A percentile compares a stretch with the other conserved stretches of the same genome.
phyloP scores from a whole-genome alignment of 306 rosid species.

The Macrotyloma uniflorum region DNA sequence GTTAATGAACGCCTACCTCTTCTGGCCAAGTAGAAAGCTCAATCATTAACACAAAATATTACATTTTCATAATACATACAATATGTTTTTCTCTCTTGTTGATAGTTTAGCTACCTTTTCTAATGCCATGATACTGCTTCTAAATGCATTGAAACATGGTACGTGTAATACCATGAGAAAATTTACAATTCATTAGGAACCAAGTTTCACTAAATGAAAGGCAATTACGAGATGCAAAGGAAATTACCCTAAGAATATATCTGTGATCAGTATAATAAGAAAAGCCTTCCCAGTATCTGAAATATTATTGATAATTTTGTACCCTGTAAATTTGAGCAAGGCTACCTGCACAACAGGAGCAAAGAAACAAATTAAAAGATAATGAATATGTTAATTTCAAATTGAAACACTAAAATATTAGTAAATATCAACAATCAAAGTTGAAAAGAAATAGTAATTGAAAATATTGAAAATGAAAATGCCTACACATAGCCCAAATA shows the following conservation, averaged over 20 bases:
- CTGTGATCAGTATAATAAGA: conserved; percentile 82
- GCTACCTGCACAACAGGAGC: conserved; percentile 80
- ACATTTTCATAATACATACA: not conserved
- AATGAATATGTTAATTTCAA: conserved; percentile 15
- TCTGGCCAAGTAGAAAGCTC: not conserved
- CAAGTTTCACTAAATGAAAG: conserved; percentile 9
- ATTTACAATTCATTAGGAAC: conserved; percentile 17
- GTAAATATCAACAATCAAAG: conserved; percentile 15
- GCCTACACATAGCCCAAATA: not conserved
- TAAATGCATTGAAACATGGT: conserved; percentile 14
- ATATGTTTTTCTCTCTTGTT: conserved; percentile 5
- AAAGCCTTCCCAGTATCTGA: conserved; percentile 98
- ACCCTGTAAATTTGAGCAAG: conserved; percentile 95
- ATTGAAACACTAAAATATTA: conserved; percentile 9
- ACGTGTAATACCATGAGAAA: conserved; percentile 1
- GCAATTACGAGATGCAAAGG: conserved; percentile 21
- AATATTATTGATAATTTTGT: conserved; percentile 83
- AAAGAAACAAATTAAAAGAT: conserved; percentile 34
- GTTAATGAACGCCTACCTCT: not conserved
- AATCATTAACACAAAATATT: conserved; percentile 1
- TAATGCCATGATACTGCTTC: conserved; percentile 20
- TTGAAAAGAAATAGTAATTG: no score
- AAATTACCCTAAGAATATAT: conserved; percentile 93
- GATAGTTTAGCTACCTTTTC: conserved; percentile 10
- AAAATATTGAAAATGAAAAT: conserved; percentile 14